phyloP scores from a whole-genome alignment of 371 early-diverging fungal genomes.

The Capillidium heterosporum region DNA sequence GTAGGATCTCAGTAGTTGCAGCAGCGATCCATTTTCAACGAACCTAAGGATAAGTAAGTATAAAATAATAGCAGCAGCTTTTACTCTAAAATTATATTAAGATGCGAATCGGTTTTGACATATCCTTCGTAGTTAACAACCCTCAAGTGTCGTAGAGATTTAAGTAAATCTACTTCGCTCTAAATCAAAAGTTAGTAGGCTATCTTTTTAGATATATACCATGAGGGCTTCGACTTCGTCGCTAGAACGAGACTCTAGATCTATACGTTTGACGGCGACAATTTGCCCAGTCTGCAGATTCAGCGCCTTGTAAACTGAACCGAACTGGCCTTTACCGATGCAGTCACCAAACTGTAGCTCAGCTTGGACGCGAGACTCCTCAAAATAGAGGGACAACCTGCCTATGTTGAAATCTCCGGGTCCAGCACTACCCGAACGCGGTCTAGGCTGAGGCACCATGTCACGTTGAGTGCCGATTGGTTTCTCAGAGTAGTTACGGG shows the following conservation, averaged over 20 bases:
- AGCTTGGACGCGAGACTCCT: not conserved
- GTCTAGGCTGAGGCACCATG: not conserved
- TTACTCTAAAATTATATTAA: slow-evolving; percentile 79
- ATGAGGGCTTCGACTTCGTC: slow-evolving; percentile 36
- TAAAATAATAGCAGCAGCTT: not conserved
- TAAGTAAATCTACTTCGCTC: slow-evolving; percentile 55
- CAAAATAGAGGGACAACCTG: not conserved
- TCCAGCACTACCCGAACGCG: not conserved
- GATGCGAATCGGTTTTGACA: slow-evolving; percentile 40
- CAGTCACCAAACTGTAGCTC: slow-evolving; percentile 66
- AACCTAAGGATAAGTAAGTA: slow-evolving; percentile 12
- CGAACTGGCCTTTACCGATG: slow-evolving; percentile 85
- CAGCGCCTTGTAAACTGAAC: slow-evolving; percentile 67
- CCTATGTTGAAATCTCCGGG: not conserved
- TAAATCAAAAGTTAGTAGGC: slow-evolving; percentile 5
- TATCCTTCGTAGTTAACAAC: slow-evolving; percentile 79
- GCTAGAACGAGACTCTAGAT: slow-evolving; percentile 37
- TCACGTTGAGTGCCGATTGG: not conserved
- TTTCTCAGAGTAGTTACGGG: slow-evolving; percentile 2
- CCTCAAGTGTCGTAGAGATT: slow-evolving; percentile 53
- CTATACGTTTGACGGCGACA: slow-evolving; percentile 73
- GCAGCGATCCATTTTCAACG: slow-evolving; percentile 89
- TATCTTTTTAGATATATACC: slow-evolving; percentile 8
- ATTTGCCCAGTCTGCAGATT: slow-evolving; percentile 70
- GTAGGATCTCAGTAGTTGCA: slow-evolving; percentile 73